Evolutionary conservation across 768 basidiomycete genomes (phyloP).

Genomic region (Xerocomellus amylosporus): DNA sequence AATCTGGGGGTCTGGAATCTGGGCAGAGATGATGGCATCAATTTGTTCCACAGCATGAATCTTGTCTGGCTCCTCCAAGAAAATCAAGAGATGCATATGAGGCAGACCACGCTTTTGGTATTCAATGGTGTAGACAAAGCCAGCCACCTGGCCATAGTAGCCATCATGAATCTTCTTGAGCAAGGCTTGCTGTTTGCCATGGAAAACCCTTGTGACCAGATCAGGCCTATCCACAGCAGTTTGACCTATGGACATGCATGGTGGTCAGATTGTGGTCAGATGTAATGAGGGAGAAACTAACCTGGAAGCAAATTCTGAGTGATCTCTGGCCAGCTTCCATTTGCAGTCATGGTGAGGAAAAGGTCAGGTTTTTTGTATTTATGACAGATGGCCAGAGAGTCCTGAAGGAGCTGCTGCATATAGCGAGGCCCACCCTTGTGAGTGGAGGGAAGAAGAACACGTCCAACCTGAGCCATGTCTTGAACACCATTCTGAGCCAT

Average conservation of each 20-base stretch:
- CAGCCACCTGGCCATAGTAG: constrained; percentile 42
- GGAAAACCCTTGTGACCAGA: constrained; percentile 45
- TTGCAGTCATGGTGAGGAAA: constrained; percentile 53
- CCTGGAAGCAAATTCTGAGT: constrained; percentile 35
- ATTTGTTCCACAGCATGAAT: not conserved
- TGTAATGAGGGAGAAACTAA: not conserved
- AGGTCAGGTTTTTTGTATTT: constrained; percentile 39
- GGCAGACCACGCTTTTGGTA: not conserved
- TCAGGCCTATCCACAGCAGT: constrained; percentile 44
- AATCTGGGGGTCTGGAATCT: no score
- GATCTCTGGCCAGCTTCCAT: constrained; percentile 51
- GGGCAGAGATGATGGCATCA: no score
- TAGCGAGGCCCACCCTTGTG: constrained; percentile 41
- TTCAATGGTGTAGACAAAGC: constrained; percentile 51
- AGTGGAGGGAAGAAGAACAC: constrained; percentile 39
- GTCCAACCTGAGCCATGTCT: constrained; percentile 33
- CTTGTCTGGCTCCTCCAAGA: not conserved
- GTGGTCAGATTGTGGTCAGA: not conserved
- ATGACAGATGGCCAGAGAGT: constrained; percentile 44
- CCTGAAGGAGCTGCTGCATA: constrained; percentile 45
- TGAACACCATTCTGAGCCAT: constrained; percentile 19
- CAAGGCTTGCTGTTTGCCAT: constrained; percentile 38
- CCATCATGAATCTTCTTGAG: constrained; percentile 37
- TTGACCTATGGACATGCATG: constrained; percentile 24
- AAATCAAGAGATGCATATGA: not conserved